Base-by-base conservation (phyloP, 257 asterid genomes). In the Ocimum tenuiflorum region DNA sequence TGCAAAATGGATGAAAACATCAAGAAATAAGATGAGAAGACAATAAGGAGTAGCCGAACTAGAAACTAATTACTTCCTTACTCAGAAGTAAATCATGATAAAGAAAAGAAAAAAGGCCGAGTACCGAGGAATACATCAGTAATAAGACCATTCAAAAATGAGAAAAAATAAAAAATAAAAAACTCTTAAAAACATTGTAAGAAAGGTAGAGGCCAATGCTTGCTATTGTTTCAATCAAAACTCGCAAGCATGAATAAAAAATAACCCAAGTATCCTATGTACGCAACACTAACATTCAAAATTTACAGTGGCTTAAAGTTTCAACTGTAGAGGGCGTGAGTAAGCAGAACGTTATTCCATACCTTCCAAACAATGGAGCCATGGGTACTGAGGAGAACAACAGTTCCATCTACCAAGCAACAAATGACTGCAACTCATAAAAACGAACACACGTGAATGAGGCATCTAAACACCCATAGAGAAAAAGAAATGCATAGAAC, bases 331-430 rank as follows among this genome's bases (percentile, higher is more conserved):
- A 52, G 57, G 20, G 20, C 53, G 43, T 42, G 15, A 65, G 41
- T 52, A 27, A 42, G 55, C 60, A 66, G 48, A 33, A 31, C 41
- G 65, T 33, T 60, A 49, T 67, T 66, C 35, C 79, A n/a, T 76
- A 87, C 97, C 95, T 80, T 88, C 98, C 98, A 91, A 47, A 82
- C 42, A 46, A 82, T 72, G 75, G 88, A 78, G 60, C 98, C 96
- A 51, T 52, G 77, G n/a, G 79, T 47, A 72, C 75, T 81, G 70
- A 88, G 70, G 51, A 67, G 81, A 69, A 67, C 75, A 29, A 86
- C 91, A 75, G 75, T 68, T 20, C 98, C 95, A 82, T 91, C 83
- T 36, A 91, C 98, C 84, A 80, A 75, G 94, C 98, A 88, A 77
- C 95, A 91, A 67, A 85, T 79, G 66, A 86, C 97, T 89, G 91